These are phyloP conservation scores for Chlorencoelia australis DNA, from an alignment of 2,329 filamentous ascomycete species.

Conservation along the genomic window DNA sequence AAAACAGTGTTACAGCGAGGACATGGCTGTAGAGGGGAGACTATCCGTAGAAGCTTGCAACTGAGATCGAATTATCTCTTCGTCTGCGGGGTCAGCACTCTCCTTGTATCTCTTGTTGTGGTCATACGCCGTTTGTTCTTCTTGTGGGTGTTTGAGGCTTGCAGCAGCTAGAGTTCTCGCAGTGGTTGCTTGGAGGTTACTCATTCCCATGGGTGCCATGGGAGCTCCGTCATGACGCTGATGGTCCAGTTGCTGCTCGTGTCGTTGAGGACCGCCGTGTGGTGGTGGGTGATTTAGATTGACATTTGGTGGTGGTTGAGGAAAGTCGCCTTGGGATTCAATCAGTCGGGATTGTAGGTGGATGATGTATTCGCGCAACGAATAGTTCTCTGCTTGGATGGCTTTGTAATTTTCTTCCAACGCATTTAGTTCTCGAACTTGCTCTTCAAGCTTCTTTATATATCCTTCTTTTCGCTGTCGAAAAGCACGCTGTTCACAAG, in stretches of 20 bases:
- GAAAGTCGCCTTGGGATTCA: constrained; percentile 74
- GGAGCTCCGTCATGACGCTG: constrained; percentile 18
- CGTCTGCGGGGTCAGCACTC: constrained; percentile 35
- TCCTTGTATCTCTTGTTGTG: constrained; percentile 30
- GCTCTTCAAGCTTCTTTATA: constrained; percentile 93
- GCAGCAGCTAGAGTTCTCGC: constrained; percentile 27
- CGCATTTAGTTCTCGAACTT: constrained; percentile 70
- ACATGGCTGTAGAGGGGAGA: constrained; percentile 14
- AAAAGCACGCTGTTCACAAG: constrained; percentile 68
- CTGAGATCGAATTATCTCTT: constrained; percentile 44
- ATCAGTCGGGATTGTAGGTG: constrained; percentile 79
- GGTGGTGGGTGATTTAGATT: constrained; percentile 56
- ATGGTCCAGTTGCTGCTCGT: constrained; percentile 18
- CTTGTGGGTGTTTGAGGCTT: constrained; percentile 21
- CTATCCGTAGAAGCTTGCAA: constrained; percentile 33
- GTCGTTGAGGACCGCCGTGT: constrained; percentile 32
- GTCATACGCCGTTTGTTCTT: constrained; percentile 15
- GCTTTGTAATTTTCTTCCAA: constrained; percentile 70
- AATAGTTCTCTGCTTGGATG: constrained; percentile 83
- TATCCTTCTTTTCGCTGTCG: constrained; percentile 96
- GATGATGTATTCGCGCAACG: constrained; percentile 85
- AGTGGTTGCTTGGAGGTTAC: constrained; percentile 28
- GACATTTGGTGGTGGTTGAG: constrained; percentile 71
- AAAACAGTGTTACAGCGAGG: too few relatives aligned
- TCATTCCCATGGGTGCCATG: constrained; percentile 27